Conservation (phyloP, 106 monocot genomes). For the Platanthera guangdongensis region DNA sequence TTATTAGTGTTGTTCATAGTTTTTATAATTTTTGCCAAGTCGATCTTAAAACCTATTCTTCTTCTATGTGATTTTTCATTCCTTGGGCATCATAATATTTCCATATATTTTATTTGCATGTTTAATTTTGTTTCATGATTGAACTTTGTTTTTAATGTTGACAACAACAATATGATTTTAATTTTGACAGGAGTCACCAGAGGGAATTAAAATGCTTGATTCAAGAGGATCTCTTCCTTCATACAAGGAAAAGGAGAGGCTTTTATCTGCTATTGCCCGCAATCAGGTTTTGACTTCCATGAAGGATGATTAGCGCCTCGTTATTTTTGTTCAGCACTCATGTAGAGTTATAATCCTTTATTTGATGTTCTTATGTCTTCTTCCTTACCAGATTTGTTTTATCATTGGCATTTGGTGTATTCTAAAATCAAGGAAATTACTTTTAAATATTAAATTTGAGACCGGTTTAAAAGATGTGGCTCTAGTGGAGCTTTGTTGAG, state of each 20-base stretch:
- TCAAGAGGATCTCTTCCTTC: slow-evolving; percentile 93
- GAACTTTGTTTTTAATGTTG: neutral
- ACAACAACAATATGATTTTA: neutral
- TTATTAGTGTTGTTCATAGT: neutral
- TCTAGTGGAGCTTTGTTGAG: too few relatives aligned
- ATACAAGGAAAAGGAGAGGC: slow-evolving; percentile 80
- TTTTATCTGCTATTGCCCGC: slow-evolving; percentile 88
- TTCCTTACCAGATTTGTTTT: neutral
- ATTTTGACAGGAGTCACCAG: slow-evolving; percentile 73
- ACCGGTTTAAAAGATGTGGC: too few relatives aligned
- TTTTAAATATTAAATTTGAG: too few relatives aligned
- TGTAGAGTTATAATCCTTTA: neutral
- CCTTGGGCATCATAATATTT: neutral
- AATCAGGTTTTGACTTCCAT: slow-evolving; percentile 80
- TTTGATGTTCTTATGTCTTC: neutral
- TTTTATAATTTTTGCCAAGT: neutral
- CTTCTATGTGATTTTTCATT: neutral
- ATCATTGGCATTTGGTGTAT: neutral
- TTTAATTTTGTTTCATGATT: neutral
- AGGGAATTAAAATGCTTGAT: slow-evolving; percentile 76
- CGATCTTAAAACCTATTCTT: neutral
- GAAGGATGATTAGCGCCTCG: slow-evolving; percentile 19
- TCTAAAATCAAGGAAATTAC: too few relatives aligned
- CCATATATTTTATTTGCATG: neutral
- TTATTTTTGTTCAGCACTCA: neutral